A percentile compares a stretch with the other conserved stretches of the same genome.
Evolutionary conservation across 495 filamentous ascomycete species (phyloP).

Genomic region (Rhypophila decipiens): DNA sequence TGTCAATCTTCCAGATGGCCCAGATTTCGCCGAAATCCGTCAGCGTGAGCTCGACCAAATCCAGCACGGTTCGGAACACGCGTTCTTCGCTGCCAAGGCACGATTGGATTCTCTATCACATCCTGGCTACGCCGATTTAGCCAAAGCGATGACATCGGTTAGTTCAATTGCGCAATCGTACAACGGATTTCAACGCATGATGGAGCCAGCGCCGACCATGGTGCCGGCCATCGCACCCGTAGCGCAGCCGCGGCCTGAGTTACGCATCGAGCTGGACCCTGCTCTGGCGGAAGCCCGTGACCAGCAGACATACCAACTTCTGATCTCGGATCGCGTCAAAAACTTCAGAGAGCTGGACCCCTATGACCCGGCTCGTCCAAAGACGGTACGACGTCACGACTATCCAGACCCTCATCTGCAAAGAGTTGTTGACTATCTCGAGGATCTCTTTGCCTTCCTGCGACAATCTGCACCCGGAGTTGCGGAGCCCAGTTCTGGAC

Average conservation of each 20-base stretch:
- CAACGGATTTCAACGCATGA: constrained; percentile 1
- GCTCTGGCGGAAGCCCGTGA: constrained; percentile 12
- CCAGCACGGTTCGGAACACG: constrained; percentile 9
- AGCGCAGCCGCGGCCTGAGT: background rate
- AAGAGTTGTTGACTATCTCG: constrained; percentile 20
- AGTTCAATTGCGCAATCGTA: constrained; percentile 14
- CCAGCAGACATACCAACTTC: constrained; percentile 20
- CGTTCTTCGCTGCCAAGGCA: constrained; percentile 10
- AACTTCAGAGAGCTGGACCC: constrained; percentile 26
- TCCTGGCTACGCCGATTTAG: constrained; percentile 19
- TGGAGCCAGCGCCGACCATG: no score
- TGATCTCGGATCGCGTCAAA: constrained; percentile 29
- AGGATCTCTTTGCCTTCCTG: constrained; percentile 22
- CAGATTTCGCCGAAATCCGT: constrained; percentile 26
- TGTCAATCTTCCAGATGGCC: constrained; percentile 8
- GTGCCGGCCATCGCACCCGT: background rate
- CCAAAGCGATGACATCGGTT: constrained; percentile 14
- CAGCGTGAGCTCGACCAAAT: constrained; percentile 16
- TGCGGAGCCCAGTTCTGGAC: constrained; percentile 3
- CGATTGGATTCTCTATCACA: constrained; percentile 13
- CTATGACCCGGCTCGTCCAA: constrained; percentile 19
- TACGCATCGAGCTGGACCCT: constrained; percentile 1
- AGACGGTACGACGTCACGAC: constrained; percentile 22
- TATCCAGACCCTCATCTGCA: constrained; percentile 28
- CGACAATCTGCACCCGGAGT: constrained; percentile 19